Evolutionary conservation across 2,329 filamentous ascomycete genomes (phyloP), one percentile per base, ranked within the genome.

Genomic region (Drechslerella stenobrocha): DNA sequence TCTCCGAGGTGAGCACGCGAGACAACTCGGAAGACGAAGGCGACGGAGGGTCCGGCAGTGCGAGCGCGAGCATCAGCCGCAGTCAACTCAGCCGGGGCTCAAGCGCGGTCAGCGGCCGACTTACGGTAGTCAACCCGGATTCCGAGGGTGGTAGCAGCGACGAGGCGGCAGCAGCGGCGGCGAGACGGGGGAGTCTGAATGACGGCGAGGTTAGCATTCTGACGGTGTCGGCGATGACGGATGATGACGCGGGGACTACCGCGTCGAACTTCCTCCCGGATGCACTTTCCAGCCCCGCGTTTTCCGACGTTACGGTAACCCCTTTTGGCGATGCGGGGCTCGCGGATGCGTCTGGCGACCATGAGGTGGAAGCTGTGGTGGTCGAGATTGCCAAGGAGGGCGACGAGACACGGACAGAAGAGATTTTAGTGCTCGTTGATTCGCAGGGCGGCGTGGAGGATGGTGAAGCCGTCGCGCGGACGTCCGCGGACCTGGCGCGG

Each of bases 121-220:
- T 69, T 6, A 51, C 52, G 2, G 57, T 63, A 35, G 51, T 61
- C 9, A 69, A 69, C 28, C 45, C 64, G 1, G 63, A 60, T 50
- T 15, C 42, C 20, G 58, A 55, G 23, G 60, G 53, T 13, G 46
- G 20, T 4, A n/a, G n/a, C n/a, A n/a, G n/a, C n/a, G n/a, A n/a
- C n/a, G n/a, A n/a, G n/a, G n/a, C n/a, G n/a, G n/a, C n/a, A n/a
- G n/a, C n/a, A n/a, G n/a, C n/a, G n/a, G 35, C 30, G 23, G 8
- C 52, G 2, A 48, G 48, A 32, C 32, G 30, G 30, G 53, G 24
- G 30, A 51, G 26, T 13, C 7, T 48, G 15, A 57, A 63, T 23
- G 64, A 61, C 37, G 64, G 56, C 8, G 64, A 61, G 32, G 37
- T 58, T n/a, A 69, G 64, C 30, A 61, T 61, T 28, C 57, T 67